Base-by-base conservation (phyloP, 768 basidiomycete genomes). In the Trametes sanguinea region DNA sequence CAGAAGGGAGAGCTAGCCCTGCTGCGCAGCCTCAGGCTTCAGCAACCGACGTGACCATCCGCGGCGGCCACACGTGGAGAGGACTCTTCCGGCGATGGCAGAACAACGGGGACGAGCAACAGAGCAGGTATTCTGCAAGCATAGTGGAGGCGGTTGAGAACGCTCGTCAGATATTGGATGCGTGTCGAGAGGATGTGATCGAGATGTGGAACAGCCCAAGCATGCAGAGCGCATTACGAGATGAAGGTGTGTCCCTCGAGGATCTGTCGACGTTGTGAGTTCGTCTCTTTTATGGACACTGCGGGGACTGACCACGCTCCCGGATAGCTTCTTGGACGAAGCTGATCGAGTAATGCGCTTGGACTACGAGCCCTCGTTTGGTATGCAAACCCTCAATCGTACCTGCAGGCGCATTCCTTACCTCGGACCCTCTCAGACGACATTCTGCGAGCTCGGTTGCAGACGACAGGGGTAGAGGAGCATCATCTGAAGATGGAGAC, bases 251-350 rank as follows among this genome's bases (percentile, higher is more conserved):
- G 40, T 66, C 68, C 9, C 74, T 86, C 51, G 77, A 83, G 68
- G 83, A 85, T 54, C 84, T 85, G 64, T 80, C 84, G 32, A 83
- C 84, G 53, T 88, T 86, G 86, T 87, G 64, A 71, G 85, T 82
- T 39, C 57, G 30, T 14, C 14, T 30, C 10, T 45, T 4, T 47
- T 7, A 8, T 30, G 32, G 27, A 22, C 14, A 11, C 40, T 13
- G 42, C 39, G 30, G 32, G 43, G 42, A 32, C 53, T 33, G 33
- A 56, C 6, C 50, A 27, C 32, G 48, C 17, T 29, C 43, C 13
- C 5, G 14, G 1, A 35, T 45, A 89, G 88, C 68, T 89, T 89
- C 68, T 70, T 89, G 54, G 76, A 84, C 63, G 80, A 85, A 51
- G 80, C 83, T 3, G 70, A 70, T 7, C 82, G 86, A 6, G 74